Base-by-base conservation (phyloP, 208 protist genomes). In the Endotrypanum monterogeii region DNA sequence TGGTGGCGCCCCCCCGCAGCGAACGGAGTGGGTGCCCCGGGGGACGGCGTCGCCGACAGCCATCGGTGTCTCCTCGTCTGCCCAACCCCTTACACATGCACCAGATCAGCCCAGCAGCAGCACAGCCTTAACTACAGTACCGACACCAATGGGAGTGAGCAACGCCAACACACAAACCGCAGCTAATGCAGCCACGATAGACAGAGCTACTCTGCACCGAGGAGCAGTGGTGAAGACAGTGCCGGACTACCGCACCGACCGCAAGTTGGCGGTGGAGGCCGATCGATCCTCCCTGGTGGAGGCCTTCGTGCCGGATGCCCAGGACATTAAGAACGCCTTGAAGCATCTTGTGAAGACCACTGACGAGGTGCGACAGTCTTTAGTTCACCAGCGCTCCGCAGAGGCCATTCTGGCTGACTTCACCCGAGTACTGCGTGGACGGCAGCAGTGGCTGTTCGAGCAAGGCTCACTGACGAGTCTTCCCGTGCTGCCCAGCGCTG, bases 381-480 rank as follows among this genome's bases (percentile, higher is more conserved):
- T 80, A 11, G 76, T 80, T 16, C 76, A 80, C 63, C 76, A 80
- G 28, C 76, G 76, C 35, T 79, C 83, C 60, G 78, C 84, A 8
- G 85, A 92, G 73, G 78, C 73, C 6, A 83, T 85, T 8, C 71
- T 94, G 39, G 70, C 80, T 16, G 91, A 96, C 78, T 89, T 96
- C 67, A 85, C 84, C 20, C 85, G 83, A 12, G 71, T 96, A 35
- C 82, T 93, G 70, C 56, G 67, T 23, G 60, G 80, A 37, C 72
- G 88, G 23, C 86, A 87, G 48, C 73, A 75, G 83, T 96, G 82
- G 84, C 69, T 85, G 66, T 57, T 76, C 30, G 76, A 76, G 69
- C 76, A 80, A 41, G 75, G 63, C 63, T 68, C 76, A 46, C 37
- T 80, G 41, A 68, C 76, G 6, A 67, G 67, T 51, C 48, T 83